A percentile compares a stretch with the other conserved stretches of the same genome.
These are phyloP conservation scores for Pisolithus thermaeus DNA, from an alignment of 1,284 basidiomycete species.

Conservation along the genomic window DNA sequence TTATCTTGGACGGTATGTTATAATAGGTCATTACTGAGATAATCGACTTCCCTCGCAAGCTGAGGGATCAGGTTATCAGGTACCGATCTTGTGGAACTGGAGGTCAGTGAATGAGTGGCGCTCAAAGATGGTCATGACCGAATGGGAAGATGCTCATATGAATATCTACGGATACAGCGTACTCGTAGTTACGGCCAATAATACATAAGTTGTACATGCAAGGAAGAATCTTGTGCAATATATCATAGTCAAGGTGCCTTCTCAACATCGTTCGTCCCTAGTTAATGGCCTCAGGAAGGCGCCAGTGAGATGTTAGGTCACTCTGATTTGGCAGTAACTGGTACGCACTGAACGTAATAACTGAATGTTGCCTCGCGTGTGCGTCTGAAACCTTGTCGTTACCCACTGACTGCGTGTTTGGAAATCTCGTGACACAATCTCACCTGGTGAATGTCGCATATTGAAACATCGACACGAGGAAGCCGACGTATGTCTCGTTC, in stretches of 20 bases:
- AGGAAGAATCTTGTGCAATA: not conserved
- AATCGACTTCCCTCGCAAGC: no score
- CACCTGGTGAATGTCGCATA: conserved; percentile 27
- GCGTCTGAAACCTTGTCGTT: not conserved
- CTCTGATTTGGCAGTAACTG: conserved; percentile 9
- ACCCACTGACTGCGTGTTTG: not conserved
- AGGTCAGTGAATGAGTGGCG: no score
- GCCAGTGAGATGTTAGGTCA: conserved; percentile 19
- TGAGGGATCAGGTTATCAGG: no score
- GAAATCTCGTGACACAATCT: not conserved
- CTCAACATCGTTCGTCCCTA: conserved; percentile 14
- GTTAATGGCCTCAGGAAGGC: conserved; percentile 16
- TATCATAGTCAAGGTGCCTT: conserved; percentile 4
- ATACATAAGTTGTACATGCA: not conserved
- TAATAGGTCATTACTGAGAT: no score
- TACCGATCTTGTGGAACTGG: no score
- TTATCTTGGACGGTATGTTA: no score
- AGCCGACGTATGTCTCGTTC: conserved; percentile 23
- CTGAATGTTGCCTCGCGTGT: conserved; percentile 11
- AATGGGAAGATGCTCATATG: not conserved
- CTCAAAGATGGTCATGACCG: not conserved
- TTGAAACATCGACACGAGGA: conserved; percentile 27
- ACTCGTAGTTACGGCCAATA: not conserved
- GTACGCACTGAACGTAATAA: conserved; percentile 17
- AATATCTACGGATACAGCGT: not conserved